Base-by-base conservation (phyloP, 2,329 filamentous ascomycete genomes). In the Aspergillus pseudotamarii region DNA sequence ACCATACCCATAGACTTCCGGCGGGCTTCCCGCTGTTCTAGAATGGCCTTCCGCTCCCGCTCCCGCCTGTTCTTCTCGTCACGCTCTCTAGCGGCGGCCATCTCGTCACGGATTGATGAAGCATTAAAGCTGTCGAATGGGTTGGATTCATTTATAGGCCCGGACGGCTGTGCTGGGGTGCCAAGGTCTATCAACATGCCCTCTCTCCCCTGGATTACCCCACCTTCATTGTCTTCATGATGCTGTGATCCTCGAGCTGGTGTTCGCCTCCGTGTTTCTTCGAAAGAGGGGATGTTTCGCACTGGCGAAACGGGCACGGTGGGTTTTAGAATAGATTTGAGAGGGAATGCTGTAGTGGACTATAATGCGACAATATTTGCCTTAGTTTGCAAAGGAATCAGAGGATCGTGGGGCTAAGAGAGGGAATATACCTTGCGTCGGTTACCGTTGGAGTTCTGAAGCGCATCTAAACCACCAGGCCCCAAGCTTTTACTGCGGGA, bases 401-500 rank as follows among this genome's bases (percentile, higher is more conserved):
- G 26, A 54, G 46, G 26, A 53, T 46, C 53, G 53, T 58, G 41
- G 51, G 58, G 43, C 10, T 55, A 19, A 26, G 51, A 53, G 38
- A 57, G 38, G n/a, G 45, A 63, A 70, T 83, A 73, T 85, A 95
- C 93, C 81, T 93, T 91, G 77, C 91, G 87, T 71, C 91, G 84
- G 76, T 96, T 96, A 38, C 91, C 92, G 73, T 84, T 87, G 51
- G 86, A 86, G 73, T 90, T 86, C 76, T 91, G 93, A 60, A 96
- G 84, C 62, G 90, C 89, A 82, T 96, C 93, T 53, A 97, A 80
- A 30, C 94, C 93, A 57, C 94, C 95, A 19, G 95, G 94, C 2
- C 95, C 95, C 69, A 99, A 89, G 80, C 94, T 98, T 83, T 97
- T 98, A 80, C 94, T 97, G 68, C 95, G 89, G 63, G 90, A 91